Base-by-base conservation (phyloP, 306 rosid genomes). In the Vigna hirtella region DNA sequence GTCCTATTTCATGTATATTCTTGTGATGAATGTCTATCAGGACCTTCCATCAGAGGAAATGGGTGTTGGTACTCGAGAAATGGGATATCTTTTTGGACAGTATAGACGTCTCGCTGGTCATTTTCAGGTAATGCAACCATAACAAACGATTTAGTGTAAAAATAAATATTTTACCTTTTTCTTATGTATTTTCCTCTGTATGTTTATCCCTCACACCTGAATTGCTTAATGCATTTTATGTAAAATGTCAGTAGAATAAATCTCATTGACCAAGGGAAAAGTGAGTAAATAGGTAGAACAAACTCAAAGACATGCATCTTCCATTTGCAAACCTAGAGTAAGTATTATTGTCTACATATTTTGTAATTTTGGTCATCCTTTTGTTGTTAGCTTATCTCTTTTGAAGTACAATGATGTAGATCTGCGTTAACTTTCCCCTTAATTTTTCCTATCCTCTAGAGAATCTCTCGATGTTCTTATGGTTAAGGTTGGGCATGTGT, bases 1-100 rank as follows among this genome's bases (percentile, higher is more conserved):
- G 72, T 77, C 69, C 62, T 42, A 34, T 68, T 49, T 17, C 13
- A 67, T 40, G 55, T 47, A 16, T 69, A 58, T 73, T 82, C 55
- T 80, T 82, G 74, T 75, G 52, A 71, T 87, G 77, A 81, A 58
- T 83, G 58, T 72, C 58, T 71, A 68, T 73, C 78, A 95, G 98
- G 98, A 95, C 86, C 97, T 92, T 80, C 98, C 97, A 63, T 95
- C 97, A 22, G 98, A 95, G 88, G 98, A 95, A 80, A 92, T 95
- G 97, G 98, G 98, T 61, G 97, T 92, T 79, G 98, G 98, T 77
- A 90, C 98, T 79, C 95, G 98, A 63, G 98, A 95, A 87, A 95
- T 95, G 98, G 98, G 98, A 65, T 95, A 90, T 84, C 98, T 95
- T 53, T 95, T 95, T 67, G 98, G 98, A 86, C 98, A 95, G 83